A percentile compares a stretch with the other conserved stretches of the same genome.
These are phyloP conservation scores for Alternaria sp. DNA, from an alignment of 2,329 filamentous ascomycete genomes.

Conservation along the genomic window DNA sequence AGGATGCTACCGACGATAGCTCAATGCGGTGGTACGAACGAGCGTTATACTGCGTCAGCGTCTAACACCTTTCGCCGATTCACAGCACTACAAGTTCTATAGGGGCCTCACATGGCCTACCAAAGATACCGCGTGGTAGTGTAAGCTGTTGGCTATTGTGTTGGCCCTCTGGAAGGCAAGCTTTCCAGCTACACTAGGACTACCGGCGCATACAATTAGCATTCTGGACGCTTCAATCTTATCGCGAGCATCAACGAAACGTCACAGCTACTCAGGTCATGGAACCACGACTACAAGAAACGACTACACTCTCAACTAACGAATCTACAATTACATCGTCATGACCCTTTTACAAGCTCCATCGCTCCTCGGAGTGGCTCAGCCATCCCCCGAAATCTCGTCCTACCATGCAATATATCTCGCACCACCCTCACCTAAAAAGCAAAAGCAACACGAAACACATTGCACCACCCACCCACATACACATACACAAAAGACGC, in stretches of 20 bases:
- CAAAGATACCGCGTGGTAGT: not conserved
- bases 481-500: not conserved
- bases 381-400: not conserved
- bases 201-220: not conserved
- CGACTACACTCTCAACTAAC: not conserved
- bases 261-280: not conserved
- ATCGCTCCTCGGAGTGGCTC: not conserved
- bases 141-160: not conserved
- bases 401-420: not conserved
- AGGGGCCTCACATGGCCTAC: not conserved
- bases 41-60: not conserved
- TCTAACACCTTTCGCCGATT: not conserved
- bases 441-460: not conserved
- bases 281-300: not conserved
- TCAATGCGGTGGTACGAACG: slow-evolving; percentile 14
- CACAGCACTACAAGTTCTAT: not conserved
- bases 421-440: not conserved
- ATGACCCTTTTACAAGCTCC: not conserved
- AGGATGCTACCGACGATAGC: not conserved
- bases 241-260: not conserved
- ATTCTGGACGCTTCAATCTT: not conserved
- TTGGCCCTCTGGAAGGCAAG: not conserved
- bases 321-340: not conserved
- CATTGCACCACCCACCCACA: not conserved
- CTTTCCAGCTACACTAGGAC: not conserved